Evolutionary conservation across 768 basidiomycete species (phyloP).

Genomic region (Collybiopsis confluens): DNA sequence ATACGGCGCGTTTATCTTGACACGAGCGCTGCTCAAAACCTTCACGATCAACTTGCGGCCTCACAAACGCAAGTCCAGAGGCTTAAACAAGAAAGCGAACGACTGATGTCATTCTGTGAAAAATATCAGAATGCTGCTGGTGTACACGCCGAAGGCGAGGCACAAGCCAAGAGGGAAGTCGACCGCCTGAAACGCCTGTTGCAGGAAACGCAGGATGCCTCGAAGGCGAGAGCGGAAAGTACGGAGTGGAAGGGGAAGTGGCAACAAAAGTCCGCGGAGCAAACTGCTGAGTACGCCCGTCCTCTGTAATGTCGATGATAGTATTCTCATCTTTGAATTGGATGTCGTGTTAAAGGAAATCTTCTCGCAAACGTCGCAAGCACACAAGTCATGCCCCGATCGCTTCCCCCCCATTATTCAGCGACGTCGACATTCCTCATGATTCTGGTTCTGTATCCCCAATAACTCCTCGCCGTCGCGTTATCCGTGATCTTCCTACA

Average conservation of each 20-base stretch:
- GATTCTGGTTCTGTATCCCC: neutral
- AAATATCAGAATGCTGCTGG: slow-evolving; percentile 28
- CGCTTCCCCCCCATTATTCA: neutral
- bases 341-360: too few species aligned
- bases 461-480: slow-evolving; percentile 4
- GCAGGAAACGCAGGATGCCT: neutral
- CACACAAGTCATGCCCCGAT: neutral
- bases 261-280: too few species aligned
- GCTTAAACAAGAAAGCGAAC: slow-evolving; percentile 37
- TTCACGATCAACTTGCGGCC: slow-evolving; percentile 28
- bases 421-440: too few species aligned
- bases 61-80: slow-evolving; percentile 34
- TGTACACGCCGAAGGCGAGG: slow-evolving; percentile 28
- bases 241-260: neutral
- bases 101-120: slow-evolving; percentile 41
- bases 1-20: slow-evolving; percentile 51
- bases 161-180: slow-evolving; percentile 11
- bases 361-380: neutral
- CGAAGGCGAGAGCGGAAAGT: neutral
- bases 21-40: slow-evolving; percentile 13
- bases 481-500: slow-evolving; percentile 6
- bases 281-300: too few species aligned
- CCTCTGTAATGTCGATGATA: too few species aligned
- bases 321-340: too few species aligned
- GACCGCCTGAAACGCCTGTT: neutral